A percentile compares a stretch with the other conserved stretches of the same genome.
Conservation (phyloP, 208 protist species). For the Trypanosomatidae sp. region DNA sequence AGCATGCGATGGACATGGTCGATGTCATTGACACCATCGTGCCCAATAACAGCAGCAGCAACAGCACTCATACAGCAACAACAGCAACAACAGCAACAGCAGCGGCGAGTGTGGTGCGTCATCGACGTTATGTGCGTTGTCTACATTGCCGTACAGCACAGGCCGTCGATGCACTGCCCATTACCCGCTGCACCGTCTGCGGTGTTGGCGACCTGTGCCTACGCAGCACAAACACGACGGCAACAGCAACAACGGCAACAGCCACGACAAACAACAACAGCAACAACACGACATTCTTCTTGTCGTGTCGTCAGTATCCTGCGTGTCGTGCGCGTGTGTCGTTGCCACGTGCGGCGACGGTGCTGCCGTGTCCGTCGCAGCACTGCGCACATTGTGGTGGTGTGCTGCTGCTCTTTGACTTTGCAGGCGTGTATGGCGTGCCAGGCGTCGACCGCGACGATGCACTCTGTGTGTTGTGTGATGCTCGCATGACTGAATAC, state of each 20-base stretch:
- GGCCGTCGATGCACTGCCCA: too few species aligned
- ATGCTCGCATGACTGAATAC: slow-evolving; percentile 67
- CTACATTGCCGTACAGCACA: too few species aligned
- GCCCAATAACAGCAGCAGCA: too few species aligned
- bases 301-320: slow-evolving; percentile 66
- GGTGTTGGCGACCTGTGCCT: slow-evolving; percentile 52
- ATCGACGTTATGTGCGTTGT: too few species aligned
- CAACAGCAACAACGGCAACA: too few species aligned
- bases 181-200: slow-evolving; percentile 42
- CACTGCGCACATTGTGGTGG: slow-evolving; percentile 44
- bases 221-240: slow-evolving; percentile 13
- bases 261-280: too few species aligned
- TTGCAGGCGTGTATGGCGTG: slow-evolving; percentile 39
- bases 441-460: slow-evolving; percentile 52
- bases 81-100: too few species aligned
- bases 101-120: too few species aligned
- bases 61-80: too few species aligned
- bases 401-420: slow-evolving; percentile 67
- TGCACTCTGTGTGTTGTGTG: slow-evolving; percentile 64
- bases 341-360: slow-evolving; percentile 36
- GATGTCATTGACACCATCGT: too few species aligned
- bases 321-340: slow-evolving; percentile 31
- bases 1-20: too few species aligned
- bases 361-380: slow-evolving; percentile 21
- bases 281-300: slow-evolving; percentile 17